Conservation (phyloP, 2,329 filamentous ascomycete species). For the Colletotrichum sidae region DNA sequence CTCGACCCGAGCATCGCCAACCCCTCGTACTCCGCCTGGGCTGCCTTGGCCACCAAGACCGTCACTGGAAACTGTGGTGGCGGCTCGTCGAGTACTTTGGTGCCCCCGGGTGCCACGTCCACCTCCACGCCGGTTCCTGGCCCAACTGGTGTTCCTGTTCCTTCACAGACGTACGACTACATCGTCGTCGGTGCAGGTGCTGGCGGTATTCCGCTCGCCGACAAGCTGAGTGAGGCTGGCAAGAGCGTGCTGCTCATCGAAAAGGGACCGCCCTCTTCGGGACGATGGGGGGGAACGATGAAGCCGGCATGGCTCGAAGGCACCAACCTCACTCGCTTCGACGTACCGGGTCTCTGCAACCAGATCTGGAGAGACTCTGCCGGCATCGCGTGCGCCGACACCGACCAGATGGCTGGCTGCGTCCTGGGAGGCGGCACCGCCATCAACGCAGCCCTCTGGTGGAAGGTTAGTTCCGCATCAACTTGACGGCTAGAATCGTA, state of each 20-base stretch:
- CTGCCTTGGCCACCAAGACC: conserved; percentile 55
- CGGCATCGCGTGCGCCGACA: conserved; percentile 75
- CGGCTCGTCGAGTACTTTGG: conserved; percentile 44
- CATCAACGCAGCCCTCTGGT: conserved; percentile 77
- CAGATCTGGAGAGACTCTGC: conserved; percentile 74
- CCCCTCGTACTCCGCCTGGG: conserved; percentile 56
- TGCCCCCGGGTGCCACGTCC: conserved; percentile 30
- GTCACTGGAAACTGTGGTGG: conserved; percentile 49
- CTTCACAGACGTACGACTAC: conserved; percentile 65
- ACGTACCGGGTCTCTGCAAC: conserved; percentile 78
- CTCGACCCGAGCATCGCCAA: conserved; percentile 51
- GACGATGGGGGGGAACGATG: conserved; percentile 72
- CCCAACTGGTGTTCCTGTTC: conserved; percentile 47
- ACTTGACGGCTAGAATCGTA: not conserved
- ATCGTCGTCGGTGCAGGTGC: conserved; percentile 73
- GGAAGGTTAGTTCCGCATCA: conserved; percentile 57
- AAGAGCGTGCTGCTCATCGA: conserved; percentile 74
- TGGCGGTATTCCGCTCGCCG: conserved; percentile 70
- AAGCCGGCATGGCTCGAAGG: conserved; percentile 71
- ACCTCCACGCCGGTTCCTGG: conserved; percentile 39
- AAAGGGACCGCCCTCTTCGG: conserved; percentile 71
- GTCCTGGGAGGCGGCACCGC: conserved; percentile 75
- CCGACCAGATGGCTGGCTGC: conserved; percentile 79
- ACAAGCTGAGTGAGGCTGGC: conserved; percentile 72
- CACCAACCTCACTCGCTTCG: conserved; percentile 75